A percentile compares a stretch with the other conserved stretches of the same genome.
Conservation (phyloP, 1,284 basidiomycete species). For the Tremellales sp. region DNA sequence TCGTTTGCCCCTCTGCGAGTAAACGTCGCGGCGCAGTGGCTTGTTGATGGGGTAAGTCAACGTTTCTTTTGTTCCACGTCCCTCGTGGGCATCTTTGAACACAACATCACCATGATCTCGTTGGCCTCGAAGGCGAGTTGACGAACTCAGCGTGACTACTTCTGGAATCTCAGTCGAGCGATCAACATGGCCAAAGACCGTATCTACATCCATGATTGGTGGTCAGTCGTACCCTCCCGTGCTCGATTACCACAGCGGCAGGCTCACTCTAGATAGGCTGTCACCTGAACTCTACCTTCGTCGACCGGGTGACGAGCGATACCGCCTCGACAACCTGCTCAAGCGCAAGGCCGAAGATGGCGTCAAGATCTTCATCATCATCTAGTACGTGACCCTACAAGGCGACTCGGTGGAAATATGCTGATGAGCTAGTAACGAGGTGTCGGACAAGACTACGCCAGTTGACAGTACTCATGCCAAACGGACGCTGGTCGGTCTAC, state of each 20-base stretch:
- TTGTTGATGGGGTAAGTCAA: slow-evolving; percentile 84
- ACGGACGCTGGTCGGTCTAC: slow-evolving; percentile 74
- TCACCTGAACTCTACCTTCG: slow-evolving; percentile 73
- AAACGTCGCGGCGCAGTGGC: slow-evolving; percentile 95
- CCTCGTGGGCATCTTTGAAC: no score
- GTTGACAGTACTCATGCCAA: slow-evolving; percentile 91
- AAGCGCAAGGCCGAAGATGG: slow-evolving; percentile 93
- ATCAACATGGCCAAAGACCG: slow-evolving; percentile 83
- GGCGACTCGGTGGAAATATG: not conserved
- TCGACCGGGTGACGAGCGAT: slow-evolving; percentile 75
- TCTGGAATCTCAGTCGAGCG: slow-evolving; percentile 94
- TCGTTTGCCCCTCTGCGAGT: slow-evolving; percentile 91
- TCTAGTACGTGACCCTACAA: slow-evolving; percentile 61
- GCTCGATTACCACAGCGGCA: not conserved
- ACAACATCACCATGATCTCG: not conserved
- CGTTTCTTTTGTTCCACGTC: not conserved
- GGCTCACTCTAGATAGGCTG: slow-evolving; percentile 17
- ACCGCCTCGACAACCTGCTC: slow-evolving; percentile 81
- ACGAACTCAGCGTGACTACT: slow-evolving; percentile 78
- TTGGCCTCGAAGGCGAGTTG: slow-evolving; percentile 5
- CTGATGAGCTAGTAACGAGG: slow-evolving; percentile 69
- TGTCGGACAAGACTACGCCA: slow-evolving; percentile 93
- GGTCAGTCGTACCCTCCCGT: slow-evolving; percentile 47
- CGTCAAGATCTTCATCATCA: slow-evolving; percentile 92
- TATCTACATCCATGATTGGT: slow-evolving; percentile 95